A percentile compares a stretch with the other conserved stretches of the same genome.
phyloP scores from a whole-genome alignment of 2,329 filamentous ascomycete species.

The Bipolaris cookei region DNA sequence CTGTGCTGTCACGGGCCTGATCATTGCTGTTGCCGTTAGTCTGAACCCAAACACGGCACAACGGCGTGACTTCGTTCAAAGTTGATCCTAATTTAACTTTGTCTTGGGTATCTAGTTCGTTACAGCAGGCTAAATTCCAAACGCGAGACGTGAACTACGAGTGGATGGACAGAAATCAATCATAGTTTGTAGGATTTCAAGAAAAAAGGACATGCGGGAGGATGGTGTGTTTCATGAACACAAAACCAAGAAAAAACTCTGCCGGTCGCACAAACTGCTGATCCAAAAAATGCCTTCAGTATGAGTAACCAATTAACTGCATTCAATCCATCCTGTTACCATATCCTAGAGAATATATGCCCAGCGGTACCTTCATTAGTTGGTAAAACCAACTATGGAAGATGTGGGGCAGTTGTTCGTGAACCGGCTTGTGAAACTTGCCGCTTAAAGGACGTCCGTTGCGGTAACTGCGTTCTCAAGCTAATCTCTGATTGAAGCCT shows the following conservation, averaged over 20 bases:
- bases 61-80: no score
- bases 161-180: no score
- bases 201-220: no score
- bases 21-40: no score
- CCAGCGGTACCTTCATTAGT: neutral
- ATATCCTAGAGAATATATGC: neutral
- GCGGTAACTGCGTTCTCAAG: neutral
- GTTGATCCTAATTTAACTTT: no score
- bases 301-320: neutral
- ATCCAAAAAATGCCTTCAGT: neutral
- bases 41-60: no score
- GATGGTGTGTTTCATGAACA: neutral
- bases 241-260: no score
- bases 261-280: neutral
- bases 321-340: conserved; percentile 4
- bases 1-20: no score
- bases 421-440: neutral
- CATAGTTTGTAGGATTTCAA: no score
- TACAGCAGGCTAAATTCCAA: no score
- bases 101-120: no score
- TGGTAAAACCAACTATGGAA: conserved; percentile 1
- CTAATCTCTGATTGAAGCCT: neutral
- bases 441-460: conserved; percentile 3
- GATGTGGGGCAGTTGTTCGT: conserved; percentile 4
- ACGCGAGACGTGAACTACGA: no score